phyloP scores from a whole-genome alignment of 2,329 filamentous ascomycete species.

The Beauveria pseudobassiana region DNA sequence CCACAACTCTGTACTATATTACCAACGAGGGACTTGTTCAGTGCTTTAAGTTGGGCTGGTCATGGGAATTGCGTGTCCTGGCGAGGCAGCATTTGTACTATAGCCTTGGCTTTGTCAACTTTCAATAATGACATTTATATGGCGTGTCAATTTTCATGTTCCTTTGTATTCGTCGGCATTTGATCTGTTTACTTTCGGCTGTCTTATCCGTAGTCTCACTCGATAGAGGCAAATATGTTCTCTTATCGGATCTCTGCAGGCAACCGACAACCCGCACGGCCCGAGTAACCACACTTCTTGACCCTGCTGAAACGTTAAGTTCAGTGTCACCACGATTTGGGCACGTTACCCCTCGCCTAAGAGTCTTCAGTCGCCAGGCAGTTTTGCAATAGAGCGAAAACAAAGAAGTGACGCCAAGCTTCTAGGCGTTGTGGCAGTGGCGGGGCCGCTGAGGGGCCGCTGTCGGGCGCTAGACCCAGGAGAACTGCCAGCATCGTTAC shows the following conservation, averaged over 20 bases:
- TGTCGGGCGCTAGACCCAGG: neutral
- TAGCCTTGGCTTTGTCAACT: neutral
- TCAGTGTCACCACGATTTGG: too few relatives aligned
- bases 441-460: conserved; percentile 10
- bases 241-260: neutral
- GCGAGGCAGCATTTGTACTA: neutral
- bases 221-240: too few relatives aligned
- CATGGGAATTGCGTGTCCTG: neutral
- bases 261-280: too few relatives aligned
- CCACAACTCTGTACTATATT: conserved; percentile 1
- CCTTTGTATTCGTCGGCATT: neutral
- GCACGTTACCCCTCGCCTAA: neutral
- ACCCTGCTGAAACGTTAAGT: too few relatives aligned
- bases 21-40: conserved; percentile 3
- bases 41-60: neutral
- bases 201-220: too few relatives aligned
- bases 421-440: conserved; percentile 6
- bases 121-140: neutral
- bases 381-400: conserved; percentile 1
- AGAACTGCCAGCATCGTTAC: neutral
- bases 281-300: too few relatives aligned
- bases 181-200: too few relatives aligned
- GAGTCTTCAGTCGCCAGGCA: neutral
- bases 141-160: neutral
- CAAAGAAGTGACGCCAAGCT: neutral